phyloP scores from a whole-genome alignment of 78 protist genomes.

The Paratrimastix pyriformis region DNA sequence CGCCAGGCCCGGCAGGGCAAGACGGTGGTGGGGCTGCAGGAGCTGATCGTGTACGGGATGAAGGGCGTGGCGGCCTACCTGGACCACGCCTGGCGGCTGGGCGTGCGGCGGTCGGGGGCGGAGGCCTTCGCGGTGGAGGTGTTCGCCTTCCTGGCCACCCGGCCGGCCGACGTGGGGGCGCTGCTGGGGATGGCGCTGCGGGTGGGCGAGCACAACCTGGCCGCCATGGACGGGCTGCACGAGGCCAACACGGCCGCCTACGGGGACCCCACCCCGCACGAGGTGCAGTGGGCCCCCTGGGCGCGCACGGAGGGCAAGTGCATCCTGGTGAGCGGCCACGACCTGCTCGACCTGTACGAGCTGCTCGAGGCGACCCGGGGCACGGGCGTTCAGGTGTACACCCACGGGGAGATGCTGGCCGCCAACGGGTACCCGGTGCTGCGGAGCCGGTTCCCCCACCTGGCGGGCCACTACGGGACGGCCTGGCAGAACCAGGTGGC shows the following conservation, averaged over 20 bases:
- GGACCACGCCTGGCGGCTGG: conserved; percentile 28
- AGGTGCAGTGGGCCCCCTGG: conserved; percentile 13
- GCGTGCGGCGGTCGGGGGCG: neutral
- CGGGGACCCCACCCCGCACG: conserved; percentile 39
- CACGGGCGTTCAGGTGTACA: too few species aligned
- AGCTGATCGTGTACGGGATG: too few species aligned
- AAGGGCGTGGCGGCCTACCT: conserved; percentile 61
- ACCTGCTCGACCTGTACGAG: conserved; percentile 34
- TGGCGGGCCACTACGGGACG: too few species aligned
- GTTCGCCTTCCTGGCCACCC: too few species aligned
- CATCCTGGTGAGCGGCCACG: too few species aligned
- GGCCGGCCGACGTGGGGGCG: neutral
- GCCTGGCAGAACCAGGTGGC: too few species aligned
- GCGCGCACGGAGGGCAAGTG: conserved; percentile 35
- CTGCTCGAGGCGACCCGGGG: conserved; percentile 46
- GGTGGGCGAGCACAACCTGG: conserved; percentile 42
- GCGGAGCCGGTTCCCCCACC: conserved; percentile 54
- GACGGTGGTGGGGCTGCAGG: too few species aligned
- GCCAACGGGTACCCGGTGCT: conserved; percentile 26
- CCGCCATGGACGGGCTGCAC: conserved; percentile 42
- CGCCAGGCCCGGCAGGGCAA: too few species aligned
- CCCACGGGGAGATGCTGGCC: too few species aligned
- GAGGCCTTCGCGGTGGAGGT: conserved; percentile 8
- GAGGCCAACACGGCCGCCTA: too few species aligned
- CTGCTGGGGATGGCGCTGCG: neutral